Evolutionary conservation across 2,329 filamentous ascomycete genomes (phyloP).

Genomic region (Aspergillus novoparasiticus): DNA sequence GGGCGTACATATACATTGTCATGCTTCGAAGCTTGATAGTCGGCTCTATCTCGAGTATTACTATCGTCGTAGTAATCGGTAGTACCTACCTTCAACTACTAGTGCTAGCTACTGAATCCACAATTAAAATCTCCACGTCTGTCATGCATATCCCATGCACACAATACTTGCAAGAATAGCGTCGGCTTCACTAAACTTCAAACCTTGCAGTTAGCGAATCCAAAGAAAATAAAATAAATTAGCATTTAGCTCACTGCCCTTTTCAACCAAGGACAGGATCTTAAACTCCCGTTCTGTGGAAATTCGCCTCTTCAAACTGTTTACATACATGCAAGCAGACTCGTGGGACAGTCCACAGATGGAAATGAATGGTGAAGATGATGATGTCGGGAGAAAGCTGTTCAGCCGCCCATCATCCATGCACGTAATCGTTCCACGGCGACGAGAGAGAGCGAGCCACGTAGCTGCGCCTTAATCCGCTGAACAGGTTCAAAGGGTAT

Average conservation of each 20-base stretch:
- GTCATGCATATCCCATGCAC: slow-evolving; percentile 8
- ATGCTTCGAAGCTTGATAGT: neutral
- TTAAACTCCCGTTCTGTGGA: slow-evolving; percentile 2
- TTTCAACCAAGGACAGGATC: neutral
- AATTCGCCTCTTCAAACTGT: neutral
- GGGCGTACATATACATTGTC: neutral
- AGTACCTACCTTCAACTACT: neutral
- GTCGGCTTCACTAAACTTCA: neutral
- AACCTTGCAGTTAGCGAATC: neutral
- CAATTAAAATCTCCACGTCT: neutral
- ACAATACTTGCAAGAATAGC: neutral
- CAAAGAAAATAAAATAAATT: neutral
- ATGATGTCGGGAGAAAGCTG: slow-evolving; percentile 6
- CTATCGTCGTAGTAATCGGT: neutral
- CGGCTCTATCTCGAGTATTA: neutral
- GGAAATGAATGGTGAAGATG: neutral
- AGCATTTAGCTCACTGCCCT: neutral
- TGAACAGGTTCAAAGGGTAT: slow-evolving; percentile 15
- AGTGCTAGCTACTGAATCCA: neutral
- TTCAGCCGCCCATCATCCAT: slow-evolving; percentile 27
- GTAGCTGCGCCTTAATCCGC: slow-evolving; percentile 22
- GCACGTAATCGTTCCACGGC: slow-evolving; percentile 24
- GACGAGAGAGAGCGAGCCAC: slow-evolving; percentile 23
- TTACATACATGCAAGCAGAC: neutral
- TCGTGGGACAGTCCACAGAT: neutral